Evolutionary conservation across 192 early-diverging fungal species (phyloP).

Genomic region (Rhizophagus sp.): DNA sequence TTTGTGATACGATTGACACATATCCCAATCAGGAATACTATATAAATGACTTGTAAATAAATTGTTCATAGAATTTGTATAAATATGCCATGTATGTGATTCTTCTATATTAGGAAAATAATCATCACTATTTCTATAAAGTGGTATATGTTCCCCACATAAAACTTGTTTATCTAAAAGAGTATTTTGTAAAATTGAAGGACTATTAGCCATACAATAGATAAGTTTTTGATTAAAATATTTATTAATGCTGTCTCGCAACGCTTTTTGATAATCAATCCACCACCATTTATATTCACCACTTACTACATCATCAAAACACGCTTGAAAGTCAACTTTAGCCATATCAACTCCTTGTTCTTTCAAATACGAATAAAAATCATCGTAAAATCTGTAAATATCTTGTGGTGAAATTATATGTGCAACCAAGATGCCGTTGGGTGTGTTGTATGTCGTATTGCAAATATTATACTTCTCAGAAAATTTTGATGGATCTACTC

Average conservation of each 20-base stretch:
- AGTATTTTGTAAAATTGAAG: constrained; percentile 42
- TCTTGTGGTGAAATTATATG: constrained; percentile 33
- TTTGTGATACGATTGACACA: constrained; percentile 51
- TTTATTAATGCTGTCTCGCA: constrained; percentile 36
- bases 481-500: constrained; percentile 41
- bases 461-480: constrained; percentile 29
- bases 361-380: constrained; percentile 52
- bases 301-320: constrained; percentile 43
- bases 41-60: constrained; percentile 44
- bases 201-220: constrained; percentile 57
- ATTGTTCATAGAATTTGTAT: constrained; percentile 54
- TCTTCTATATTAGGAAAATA: constrained; percentile 48
- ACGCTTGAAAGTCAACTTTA: constrained; percentile 58
- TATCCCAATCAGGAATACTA: constrained; percentile 52
- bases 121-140: constrained; percentile 57
- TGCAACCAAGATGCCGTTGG: constrained; percentile 1
- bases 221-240: constrained; percentile 48
- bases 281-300: constrained; percentile 32
- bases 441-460: constrained; percentile 29
- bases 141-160: background rate
- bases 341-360: constrained; percentile 50
- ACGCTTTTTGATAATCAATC: constrained; percentile 44
- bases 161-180: constrained; percentile 7
- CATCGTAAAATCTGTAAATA: constrained; percentile 45
- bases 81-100: constrained; percentile 60